Evolutionary conservation across 1,284 basidiomycete genomes (phyloP).

Genomic region (Boletus mariae): DNA sequence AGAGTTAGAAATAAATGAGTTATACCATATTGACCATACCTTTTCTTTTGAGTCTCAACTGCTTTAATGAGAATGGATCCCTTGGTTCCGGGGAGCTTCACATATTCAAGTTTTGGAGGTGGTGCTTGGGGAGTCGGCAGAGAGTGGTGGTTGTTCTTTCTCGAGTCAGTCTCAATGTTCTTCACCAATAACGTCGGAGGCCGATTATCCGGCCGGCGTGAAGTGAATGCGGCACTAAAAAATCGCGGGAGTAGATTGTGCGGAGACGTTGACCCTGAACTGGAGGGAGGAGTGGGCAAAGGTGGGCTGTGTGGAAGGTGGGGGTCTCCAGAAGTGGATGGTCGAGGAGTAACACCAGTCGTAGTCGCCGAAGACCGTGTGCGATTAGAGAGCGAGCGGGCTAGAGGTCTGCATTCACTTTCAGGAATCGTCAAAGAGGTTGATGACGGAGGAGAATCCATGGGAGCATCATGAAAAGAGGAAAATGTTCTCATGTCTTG

Average conservation of each 20-base stretch:
- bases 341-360: constrained; percentile 14
- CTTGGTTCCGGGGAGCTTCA: constrained; percentile 87
- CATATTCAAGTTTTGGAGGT: constrained; percentile 83
- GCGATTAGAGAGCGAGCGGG: constrained; percentile 27
- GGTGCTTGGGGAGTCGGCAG: constrained; percentile 49
- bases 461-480: constrained; percentile 18
- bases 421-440: constrained; percentile 14
- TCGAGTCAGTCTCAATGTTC: constrained; percentile 35
- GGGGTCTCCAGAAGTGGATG: constrained; percentile 23
- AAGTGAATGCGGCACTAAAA: constrained; percentile 59
- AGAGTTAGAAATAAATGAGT: constrained; percentile 5
- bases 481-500: constrained; percentile 30
- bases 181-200: constrained; percentile 32
- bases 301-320: constrained; percentile 17
- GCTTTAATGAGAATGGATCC: constrained; percentile 77
- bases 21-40: constrained; percentile 42
- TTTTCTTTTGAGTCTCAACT: constrained; percentile 83
- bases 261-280: constrained; percentile 38
- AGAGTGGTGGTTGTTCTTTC: constrained; percentile 30
- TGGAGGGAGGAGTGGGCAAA: constrained; percentile 30
- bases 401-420: constrained; percentile 18
- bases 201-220: constrained; percentile 57
- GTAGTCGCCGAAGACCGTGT: constrained; percentile 11
- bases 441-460: constrained; percentile 15
- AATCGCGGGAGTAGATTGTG: constrained; percentile 70